phyloP scores from a whole-genome alignment of 2,329 filamentous ascomycete species.

The Pseudopyricularia javanii region DNA sequence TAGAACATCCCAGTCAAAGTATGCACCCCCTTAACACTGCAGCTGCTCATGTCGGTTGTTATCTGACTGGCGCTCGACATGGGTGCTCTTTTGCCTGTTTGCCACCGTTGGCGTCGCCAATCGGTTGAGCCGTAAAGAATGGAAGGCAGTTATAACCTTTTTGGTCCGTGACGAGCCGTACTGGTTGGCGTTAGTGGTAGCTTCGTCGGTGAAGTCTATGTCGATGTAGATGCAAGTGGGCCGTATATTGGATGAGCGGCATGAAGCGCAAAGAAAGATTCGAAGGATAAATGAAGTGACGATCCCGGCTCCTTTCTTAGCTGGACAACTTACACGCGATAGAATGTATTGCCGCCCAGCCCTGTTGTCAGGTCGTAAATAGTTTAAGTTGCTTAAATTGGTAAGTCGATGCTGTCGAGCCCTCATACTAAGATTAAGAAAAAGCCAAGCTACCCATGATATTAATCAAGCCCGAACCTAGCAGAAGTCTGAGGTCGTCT shows the following conservation, averaged over 20 bases:
- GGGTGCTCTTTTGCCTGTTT: background rate
- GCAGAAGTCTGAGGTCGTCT: no score
- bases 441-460: no score
- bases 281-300: background rate
- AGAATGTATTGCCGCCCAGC: background rate
- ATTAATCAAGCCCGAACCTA: no score
- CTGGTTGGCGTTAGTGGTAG: background rate
- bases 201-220: background rate
- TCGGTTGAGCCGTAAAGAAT: background rate
- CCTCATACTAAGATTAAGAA: no score
- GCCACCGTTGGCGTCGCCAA: background rate
- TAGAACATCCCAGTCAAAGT: background rate
- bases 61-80: background rate
- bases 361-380: background rate
- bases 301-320: background rate
- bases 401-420: background rate
- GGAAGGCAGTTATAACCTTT: background rate
- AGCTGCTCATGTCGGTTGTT: background rate
- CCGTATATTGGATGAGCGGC: background rate
- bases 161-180: background rate
- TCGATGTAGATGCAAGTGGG: background rate
- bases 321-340: background rate
- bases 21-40: background rate
- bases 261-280: background rate
- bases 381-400: background rate